These are phyloP conservation scores for Anisodus tanguticus DNA, from an alignment of 257 asterid species.

Conservation along the genomic window DNA sequence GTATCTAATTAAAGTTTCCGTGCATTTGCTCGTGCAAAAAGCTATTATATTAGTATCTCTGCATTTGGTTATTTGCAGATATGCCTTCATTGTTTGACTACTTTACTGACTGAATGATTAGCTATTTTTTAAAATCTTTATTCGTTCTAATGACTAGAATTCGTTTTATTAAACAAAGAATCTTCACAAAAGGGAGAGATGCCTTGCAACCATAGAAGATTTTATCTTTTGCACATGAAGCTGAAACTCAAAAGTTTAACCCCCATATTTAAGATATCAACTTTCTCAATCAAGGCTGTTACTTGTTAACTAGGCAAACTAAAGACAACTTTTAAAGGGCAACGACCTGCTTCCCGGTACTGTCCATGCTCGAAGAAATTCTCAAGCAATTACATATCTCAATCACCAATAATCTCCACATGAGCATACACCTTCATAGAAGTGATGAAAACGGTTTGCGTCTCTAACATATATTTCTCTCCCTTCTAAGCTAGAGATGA, in stretches of 20 bases:
- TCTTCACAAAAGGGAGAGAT: not conserved
- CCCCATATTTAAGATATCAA: not conserved
- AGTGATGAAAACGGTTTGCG: conserved; percentile 85
- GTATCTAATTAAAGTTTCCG: not conserved
- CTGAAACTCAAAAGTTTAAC: not conserved
- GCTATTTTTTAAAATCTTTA: conserved; percentile 18
- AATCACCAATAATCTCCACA: conserved; percentile 90
- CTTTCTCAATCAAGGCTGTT: not conserved
- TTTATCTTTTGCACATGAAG: not conserved
- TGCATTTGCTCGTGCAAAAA: not conserved
- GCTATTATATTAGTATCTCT: no score
- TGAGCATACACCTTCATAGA: conserved; percentile 79
- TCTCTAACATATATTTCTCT: conserved; percentile 90
- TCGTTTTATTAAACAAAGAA: not conserved
- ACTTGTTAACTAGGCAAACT: not conserved
- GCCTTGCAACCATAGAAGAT: not conserved
- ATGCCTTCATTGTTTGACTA: no score
- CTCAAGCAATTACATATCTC: conserved; percentile 27
- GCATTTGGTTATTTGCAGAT: no score
- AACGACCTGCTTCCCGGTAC: not conserved
- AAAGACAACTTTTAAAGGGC: no score
- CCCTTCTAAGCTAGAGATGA: conserved; percentile 65
- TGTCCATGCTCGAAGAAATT: not conserved
- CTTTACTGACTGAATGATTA: not conserved
- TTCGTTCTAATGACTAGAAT: not conserved